These are phyloP conservation scores for Persicaria maculosa DNA, from an alignment of 148 eudicot genomes.

Conservation along the genomic window DNA sequence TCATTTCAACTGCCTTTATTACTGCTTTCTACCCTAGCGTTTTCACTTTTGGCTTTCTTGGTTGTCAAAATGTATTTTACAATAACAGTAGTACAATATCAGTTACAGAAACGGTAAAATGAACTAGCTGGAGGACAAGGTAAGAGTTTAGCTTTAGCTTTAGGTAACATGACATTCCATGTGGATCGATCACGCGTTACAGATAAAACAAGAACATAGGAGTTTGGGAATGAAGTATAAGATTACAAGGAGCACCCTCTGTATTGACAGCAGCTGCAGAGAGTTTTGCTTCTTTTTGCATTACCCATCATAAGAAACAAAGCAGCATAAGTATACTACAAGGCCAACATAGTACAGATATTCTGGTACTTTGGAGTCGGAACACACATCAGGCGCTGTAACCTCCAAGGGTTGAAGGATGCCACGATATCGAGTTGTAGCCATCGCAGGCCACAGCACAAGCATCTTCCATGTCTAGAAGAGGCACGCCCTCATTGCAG, in stretches of 20 bases:
- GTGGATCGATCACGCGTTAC: no score
- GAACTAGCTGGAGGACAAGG: neutral
- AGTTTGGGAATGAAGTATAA: conserved; percentile 18
- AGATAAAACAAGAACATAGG: no score
- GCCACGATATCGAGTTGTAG: conserved; percentile 19
- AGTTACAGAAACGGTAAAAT: neutral
- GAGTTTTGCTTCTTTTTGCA: no score
- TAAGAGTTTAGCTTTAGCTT: no score
- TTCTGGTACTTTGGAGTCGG: neutral
- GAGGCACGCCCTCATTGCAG: conserved; percentile 49
- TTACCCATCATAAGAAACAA: no score
- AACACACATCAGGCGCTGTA: conserved; percentile 24
- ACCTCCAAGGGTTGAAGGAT: conserved; percentile 26
- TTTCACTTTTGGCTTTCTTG: neutral
- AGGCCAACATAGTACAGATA: neutral
- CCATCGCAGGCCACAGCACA: conserved; percentile 28
- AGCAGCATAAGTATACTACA: no score
- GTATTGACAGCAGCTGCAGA: no score
- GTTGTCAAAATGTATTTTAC: neutral
- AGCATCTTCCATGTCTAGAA: conserved; percentile 44
- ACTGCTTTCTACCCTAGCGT: no score
- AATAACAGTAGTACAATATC: neutral
- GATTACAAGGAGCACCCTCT: no score
- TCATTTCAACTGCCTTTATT: no score
- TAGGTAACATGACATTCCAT: no score